Evolutionary conservation across 371 early-diverging fungal genomes (phyloP).

Genomic region (Catenaria anguillulae): DNA sequence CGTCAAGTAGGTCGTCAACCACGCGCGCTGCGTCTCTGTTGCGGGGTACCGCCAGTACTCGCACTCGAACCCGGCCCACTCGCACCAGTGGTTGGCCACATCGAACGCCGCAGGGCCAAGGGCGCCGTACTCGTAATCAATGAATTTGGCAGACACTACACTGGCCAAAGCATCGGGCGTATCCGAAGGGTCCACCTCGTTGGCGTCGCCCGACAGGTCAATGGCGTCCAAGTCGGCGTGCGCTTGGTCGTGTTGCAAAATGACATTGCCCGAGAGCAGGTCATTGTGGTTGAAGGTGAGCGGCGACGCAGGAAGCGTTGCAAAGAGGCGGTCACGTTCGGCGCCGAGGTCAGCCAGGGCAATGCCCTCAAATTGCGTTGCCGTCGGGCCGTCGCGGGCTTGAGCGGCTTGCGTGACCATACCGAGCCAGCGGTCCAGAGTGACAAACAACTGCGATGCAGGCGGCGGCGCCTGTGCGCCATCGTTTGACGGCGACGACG

Average conservation of each 20-base stretch:
- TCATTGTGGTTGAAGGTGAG: slow-evolving; percentile 88
- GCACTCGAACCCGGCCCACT: slow-evolving; percentile 84
- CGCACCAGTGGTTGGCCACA: slow-evolving; percentile 89
- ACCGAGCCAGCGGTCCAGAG: slow-evolving; percentile 10
- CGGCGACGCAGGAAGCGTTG: slow-evolving; percentile 35
- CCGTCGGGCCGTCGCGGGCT: slow-evolving; percentile 9
- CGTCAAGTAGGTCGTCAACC: slow-evolving; percentile 44
- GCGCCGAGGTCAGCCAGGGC: slow-evolving; percentile 20
- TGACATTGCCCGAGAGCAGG: slow-evolving; percentile 71
- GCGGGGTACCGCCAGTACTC: slow-evolving; percentile 70
- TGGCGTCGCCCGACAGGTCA: too few species aligned
- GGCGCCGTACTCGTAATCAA: slow-evolving; percentile 88
- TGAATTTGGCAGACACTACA: slow-evolving; percentile 44
- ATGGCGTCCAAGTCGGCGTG: too few species aligned
- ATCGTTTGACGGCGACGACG: too few species aligned
- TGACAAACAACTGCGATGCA: slow-evolving; percentile 23
- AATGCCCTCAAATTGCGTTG: background rate
- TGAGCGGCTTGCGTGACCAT: slow-evolving; percentile 19
- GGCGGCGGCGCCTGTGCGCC: too few species aligned
- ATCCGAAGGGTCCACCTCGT: too few species aligned
- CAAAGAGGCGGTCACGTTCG: slow-evolving; percentile 37
- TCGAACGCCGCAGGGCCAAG: slow-evolving; percentile 77
- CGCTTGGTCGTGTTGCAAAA: slow-evolving; percentile 32
- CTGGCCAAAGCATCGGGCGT: background rate
- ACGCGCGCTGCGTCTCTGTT: slow-evolving; percentile 47